Percentiles rank a stretch among this genome's conserved stretches.
These are phyloP conservation scores for Colletotrichum agaves DNA, from an alignment of 2,329 filamentous ascomycete species.

Conservation along the genomic window DNA sequence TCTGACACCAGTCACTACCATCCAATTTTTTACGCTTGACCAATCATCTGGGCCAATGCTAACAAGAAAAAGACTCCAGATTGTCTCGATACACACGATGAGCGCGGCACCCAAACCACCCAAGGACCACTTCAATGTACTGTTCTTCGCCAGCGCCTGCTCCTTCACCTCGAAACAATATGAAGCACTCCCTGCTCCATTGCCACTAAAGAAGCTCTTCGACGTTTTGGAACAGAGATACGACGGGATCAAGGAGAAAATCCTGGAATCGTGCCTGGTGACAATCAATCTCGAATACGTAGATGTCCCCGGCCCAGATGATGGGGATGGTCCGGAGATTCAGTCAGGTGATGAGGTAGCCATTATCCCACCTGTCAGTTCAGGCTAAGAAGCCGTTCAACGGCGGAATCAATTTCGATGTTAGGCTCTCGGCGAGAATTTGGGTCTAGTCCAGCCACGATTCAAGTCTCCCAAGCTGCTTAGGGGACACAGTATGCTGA, in stretches of 20 bases:
- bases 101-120: slow-evolving; percentile 59
- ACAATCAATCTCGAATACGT: slow-evolving; percentile 87
- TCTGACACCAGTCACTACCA: slow-evolving; percentile 62
- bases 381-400: slow-evolving; percentile 64
- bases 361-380: slow-evolving; percentile 89
- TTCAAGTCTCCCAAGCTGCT: slow-evolving; percentile 4
- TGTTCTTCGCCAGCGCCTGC: slow-evolving; percentile 83
- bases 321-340: slow-evolving; percentile 61
- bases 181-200: slow-evolving; percentile 74
- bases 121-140: slow-evolving; percentile 76
- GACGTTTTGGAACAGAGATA: slow-evolving; percentile 75
- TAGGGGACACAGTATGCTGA: not conserved
- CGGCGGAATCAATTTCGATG: not conserved
- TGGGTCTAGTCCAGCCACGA: slow-evolving; percentile 17
- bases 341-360: slow-evolving; percentile 84
- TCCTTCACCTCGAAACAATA: slow-evolving; percentile 75
- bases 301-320: slow-evolving; percentile 65
- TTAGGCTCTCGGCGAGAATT: slow-evolving; percentile 17
- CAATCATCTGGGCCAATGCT: slow-evolving; percentile 36
- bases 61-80: slow-evolving; percentile 35
- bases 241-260: slow-evolving; percentile 73
- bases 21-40: slow-evolving; percentile 21
- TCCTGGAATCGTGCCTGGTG: slow-evolving; percentile 78
- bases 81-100: slow-evolving; percentile 42
- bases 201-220: slow-evolving; percentile 72